These are phyloP conservation scores for Westerdykella ornata DNA, from an alignment of 2,329 filamentous ascomycete genomes.

Conservation along the genomic window DNA sequence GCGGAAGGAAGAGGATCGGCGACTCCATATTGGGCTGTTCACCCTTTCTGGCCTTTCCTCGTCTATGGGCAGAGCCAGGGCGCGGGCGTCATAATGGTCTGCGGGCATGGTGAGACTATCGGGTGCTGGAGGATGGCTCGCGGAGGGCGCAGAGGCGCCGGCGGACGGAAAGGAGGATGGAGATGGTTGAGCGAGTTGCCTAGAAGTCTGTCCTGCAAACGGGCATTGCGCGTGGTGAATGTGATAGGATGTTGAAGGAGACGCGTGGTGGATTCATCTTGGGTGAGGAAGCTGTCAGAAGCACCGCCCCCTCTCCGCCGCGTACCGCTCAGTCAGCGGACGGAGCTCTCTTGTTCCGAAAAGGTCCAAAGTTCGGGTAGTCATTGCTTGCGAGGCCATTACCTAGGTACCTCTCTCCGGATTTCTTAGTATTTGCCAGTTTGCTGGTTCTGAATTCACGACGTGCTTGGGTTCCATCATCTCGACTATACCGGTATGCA, in stretches of 20 bases:
- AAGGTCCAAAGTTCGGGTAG: too few species aligned
- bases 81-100: constrained; percentile 47
- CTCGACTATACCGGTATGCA: too few species aligned
- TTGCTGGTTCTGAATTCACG: too few species aligned
- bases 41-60: constrained; percentile 40
- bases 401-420: too few species aligned
- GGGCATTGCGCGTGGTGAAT: too few species aligned
- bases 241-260: too few species aligned
- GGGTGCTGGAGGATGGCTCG: constrained; percentile 4
- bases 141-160: constrained; percentile 7
- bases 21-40: constrained; percentile 48
- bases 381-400: too few species aligned
- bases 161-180: constrained; percentile 1
- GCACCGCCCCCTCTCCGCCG: background rate
- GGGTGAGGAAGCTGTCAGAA: background rate
- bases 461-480: too few species aligned
- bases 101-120: constrained; percentile 28
- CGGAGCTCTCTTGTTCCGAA: background rate
- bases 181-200: background rate
- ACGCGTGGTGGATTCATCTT: background rate
- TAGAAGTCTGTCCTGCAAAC: too few species aligned
- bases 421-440: too few species aligned
- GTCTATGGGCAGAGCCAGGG: constrained; percentile 48
- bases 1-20: constrained; percentile 39
- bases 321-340: background rate